Evolutionary conservation across 2,329 filamentous ascomycete genomes (phyloP).

Genomic region (Colletotrichum noveboracense): DNA sequence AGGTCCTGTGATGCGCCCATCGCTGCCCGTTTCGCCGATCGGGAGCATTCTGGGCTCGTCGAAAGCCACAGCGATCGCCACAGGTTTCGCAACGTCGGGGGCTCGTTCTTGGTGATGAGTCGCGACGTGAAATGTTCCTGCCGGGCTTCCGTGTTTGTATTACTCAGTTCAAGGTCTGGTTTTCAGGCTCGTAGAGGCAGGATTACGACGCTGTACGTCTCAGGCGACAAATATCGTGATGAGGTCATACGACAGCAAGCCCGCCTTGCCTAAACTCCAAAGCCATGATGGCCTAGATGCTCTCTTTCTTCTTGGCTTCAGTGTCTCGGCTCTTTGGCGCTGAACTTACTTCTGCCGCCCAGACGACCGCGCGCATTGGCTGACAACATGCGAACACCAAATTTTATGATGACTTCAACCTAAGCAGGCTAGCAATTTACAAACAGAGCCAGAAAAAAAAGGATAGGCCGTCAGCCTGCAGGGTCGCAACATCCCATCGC

Average conservation of each 20-base stretch:
- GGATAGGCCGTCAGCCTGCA: neutral
- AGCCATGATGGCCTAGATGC: neutral
- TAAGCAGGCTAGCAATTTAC: neutral
- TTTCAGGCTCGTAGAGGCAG: neutral
- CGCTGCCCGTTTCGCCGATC: neutral
- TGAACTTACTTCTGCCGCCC: neutral
- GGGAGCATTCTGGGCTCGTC: neutral
- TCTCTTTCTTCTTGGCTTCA: neutral
- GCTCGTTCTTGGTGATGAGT: neutral
- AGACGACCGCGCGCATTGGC: neutral
- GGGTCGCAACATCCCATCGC: neutral
- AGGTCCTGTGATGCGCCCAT: slow-evolving; percentile 14
- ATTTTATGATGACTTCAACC: neutral
- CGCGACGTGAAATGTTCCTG: neutral
- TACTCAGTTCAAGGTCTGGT: neutral
- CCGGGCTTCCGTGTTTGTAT: neutral
- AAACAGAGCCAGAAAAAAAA: neutral
- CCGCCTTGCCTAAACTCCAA: neutral
- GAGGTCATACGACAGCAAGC: neutral
- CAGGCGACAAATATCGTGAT: neutral
- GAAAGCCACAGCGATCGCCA: slow-evolving; percentile 20
- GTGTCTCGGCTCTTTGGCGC: neutral
- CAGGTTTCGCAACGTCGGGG: neutral
- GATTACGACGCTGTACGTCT: neutral
- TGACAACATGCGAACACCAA: neutral